Evolutionary conservation across 2,329 filamentous ascomycete genomes (phyloP).

Genomic region (Colletotrichum tofieldiae): DNA sequence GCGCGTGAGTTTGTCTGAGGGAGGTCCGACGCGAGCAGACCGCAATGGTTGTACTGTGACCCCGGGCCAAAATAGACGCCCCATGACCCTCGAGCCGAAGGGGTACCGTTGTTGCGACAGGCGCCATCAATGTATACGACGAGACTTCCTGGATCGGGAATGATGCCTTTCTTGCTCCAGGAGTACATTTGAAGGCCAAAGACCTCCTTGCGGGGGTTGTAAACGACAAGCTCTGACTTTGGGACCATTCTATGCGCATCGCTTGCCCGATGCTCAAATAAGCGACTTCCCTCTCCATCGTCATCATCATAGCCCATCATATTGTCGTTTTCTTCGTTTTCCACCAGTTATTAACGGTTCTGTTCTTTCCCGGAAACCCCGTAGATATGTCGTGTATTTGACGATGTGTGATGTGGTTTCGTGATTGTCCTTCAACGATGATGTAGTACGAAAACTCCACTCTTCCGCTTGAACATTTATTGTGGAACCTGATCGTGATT

Average conservation of each 20-base stretch:
- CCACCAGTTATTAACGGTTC: too few species aligned
- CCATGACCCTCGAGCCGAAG: slow-evolving; percentile 45
- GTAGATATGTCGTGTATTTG: neutral
- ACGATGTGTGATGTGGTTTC: neutral
- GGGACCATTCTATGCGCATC: slow-evolving; percentile 12
- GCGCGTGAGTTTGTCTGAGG: slow-evolving; percentile 43
- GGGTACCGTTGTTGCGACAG: slow-evolving; percentile 46
- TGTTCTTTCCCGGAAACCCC: too few species aligned
- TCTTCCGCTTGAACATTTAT: neutral
- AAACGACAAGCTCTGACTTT: slow-evolving; percentile 17
- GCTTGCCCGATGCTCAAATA: slow-evolving; percentile 16
- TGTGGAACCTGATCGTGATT: neutral
- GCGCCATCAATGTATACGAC: slow-evolving; percentile 48
- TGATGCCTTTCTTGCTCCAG: neutral
- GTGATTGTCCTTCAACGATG: neutral
- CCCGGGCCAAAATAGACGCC: slow-evolving; percentile 47
- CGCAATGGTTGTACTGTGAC: slow-evolving; percentile 45
- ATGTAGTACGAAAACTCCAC: neutral
- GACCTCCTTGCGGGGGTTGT: slow-evolving; percentile 20
- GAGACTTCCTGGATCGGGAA: slow-evolving; percentile 21
- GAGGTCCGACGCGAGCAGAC: slow-evolving; percentile 16
- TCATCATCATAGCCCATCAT: slow-evolving; percentile 16
- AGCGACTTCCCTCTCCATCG: slow-evolving; percentile 13
- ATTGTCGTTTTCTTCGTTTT: neutral
- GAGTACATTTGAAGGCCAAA: slow-evolving; percentile 24